phyloP scores from a whole-genome alignment of 164 flowering plant species.

The Stephania japonica region DNA sequence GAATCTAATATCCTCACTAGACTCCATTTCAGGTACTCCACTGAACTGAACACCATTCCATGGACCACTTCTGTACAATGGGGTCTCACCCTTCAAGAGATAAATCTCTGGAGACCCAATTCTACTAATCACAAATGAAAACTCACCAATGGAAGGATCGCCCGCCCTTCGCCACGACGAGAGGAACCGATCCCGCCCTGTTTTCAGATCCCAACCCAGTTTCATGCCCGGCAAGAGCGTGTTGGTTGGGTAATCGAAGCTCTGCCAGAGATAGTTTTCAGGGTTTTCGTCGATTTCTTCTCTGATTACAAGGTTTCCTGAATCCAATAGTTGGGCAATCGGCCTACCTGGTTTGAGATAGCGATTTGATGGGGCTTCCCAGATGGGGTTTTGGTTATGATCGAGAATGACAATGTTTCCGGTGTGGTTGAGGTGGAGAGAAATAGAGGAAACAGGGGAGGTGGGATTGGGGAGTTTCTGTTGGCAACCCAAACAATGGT shows the following conservation, averaged over 20 bases:
- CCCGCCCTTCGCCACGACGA: slow-evolving; percentile 1
- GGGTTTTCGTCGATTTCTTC: not conserved
- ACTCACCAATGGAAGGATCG: slow-evolving; percentile 3
- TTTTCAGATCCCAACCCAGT: not conserved
- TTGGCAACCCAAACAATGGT: slow-evolving; percentile 60
- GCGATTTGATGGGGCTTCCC: not conserved
- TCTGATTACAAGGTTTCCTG: slow-evolving; percentile 12
- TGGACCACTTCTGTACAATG: slow-evolving; percentile 41
- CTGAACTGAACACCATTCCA: slow-evolving; percentile 56
- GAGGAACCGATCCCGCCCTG: not conserved
- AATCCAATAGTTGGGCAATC: not conserved
- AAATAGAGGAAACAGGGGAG: slow-evolving; percentile 7
- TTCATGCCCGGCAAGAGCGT: slow-evolving; percentile 8
- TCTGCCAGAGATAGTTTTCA: slow-evolving; percentile 16
- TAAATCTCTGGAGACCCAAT: slow-evolving; percentile 30
- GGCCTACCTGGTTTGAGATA: not conserved
- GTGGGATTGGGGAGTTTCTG: slow-evolving; percentile 39
- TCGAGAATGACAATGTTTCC: slow-evolving; percentile 2
- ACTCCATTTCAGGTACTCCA: slow-evolving; percentile 48
- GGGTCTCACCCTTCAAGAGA: slow-evolving; percentile 3
- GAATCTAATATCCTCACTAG: slow-evolving; percentile 12
- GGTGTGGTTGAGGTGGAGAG: too few relatives aligned
- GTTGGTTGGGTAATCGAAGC: slow-evolving; percentile 10
- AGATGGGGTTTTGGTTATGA: not conserved
- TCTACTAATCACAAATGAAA: slow-evolving; percentile 21